Evolutionary conservation across 2,329 filamentous ascomycete species (phyloP).

Genomic region (Penicillium sp.): DNA sequence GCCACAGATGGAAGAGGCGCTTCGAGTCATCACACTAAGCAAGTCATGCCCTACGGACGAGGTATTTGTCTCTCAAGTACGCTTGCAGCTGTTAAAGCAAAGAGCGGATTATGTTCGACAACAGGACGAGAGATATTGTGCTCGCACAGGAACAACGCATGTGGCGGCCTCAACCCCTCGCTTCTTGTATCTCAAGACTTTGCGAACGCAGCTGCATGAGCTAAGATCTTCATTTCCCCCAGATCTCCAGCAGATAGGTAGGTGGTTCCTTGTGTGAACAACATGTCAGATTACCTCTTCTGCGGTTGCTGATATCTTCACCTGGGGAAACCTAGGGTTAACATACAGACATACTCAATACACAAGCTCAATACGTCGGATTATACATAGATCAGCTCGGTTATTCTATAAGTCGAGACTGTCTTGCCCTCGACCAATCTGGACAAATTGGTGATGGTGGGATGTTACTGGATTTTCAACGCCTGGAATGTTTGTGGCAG

Average conservation of each 20-base stretch:
- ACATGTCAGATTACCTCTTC: neutral
- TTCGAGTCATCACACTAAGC: slow-evolving; percentile 22
- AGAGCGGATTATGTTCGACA: slow-evolving; percentile 26
- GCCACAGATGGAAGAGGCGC: slow-evolving; percentile 33
- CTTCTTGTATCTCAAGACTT: slow-evolving; percentile 24
- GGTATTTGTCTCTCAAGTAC: slow-evolving; percentile 30
- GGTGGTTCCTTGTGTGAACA: slow-evolving; percentile 2
- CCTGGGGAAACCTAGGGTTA: neutral
- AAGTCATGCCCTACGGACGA: slow-evolving; percentile 24
- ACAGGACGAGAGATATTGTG: slow-evolving; percentile 20
- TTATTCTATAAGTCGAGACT: slow-evolving; percentile 19
- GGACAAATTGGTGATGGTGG: slow-evolving; percentile 6
- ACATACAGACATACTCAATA: slow-evolving; percentile 20
- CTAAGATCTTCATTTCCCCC: slow-evolving; percentile 23
- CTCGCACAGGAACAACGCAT: slow-evolving; percentile 7
- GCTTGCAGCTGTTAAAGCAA: slow-evolving; percentile 31
- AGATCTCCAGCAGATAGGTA: slow-evolving; percentile 17
- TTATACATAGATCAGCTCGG: slow-evolving; percentile 25
- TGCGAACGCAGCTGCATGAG: slow-evolving; percentile 28
- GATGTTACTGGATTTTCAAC: slow-evolving; percentile 23
- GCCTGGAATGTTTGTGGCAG: slow-evolving; percentile 29
- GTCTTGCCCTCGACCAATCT: slow-evolving; percentile 1
- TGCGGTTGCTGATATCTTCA: slow-evolving; percentile 1
- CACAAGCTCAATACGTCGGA: slow-evolving; percentile 24
- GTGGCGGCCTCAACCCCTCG: slow-evolving; percentile 10